Evolutionary conservation across 352 stramenopile species (phyloP), one percentile per base, ranked within the genome.

Genomic region (Phytophthora syringae): DNA sequence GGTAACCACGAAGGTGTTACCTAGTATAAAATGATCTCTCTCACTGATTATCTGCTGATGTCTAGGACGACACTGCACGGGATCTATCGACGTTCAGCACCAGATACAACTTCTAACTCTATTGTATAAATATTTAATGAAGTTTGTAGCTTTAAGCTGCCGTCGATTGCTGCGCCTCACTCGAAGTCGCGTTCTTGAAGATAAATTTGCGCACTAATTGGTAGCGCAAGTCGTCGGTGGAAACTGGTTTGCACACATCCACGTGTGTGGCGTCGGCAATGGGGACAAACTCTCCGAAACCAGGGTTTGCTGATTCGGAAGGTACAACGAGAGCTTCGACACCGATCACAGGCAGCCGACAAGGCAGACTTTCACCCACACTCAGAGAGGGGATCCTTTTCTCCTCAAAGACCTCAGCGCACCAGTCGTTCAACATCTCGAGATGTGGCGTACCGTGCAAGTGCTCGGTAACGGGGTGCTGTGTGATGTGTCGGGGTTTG

Each of bases 381-480:
- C 84, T 93, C 30, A 95, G 63, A 1, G 84, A 73, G 1, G 78
- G 53, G 18, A 93, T 89, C 10, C 51, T 52, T 39, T 84, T 82
- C 39, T 79, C 67, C 7, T 82, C 49, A 24, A 89, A 89, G 1
- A 91, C 65, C 21, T 74, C 27, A 0, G 67, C 61, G 58, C 84
- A 93, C 79, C 82, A 92, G 34, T 90, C 83, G 63, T 95, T 95
- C 16, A 95, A 78, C 73, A 92, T 84, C 59, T 90, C 70, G 1
- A 91, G 67, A 49, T 90, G 82, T 16, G 86, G 83, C 13, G 86
- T 92, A 51, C 86, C 86, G 45, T 93, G 83, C 40, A 93, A 58
- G 20, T 93, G 82, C 42, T 88, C 84, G 0, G 83, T 92, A 16
- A 95, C 82, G 0, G 86, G 80, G 54, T 92, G 81, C 52, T 91